These are phyloP conservation scores for Solanum hybrid DNA, from an alignment of 305 asterid genomes.

Conservation along the genomic window DNA sequence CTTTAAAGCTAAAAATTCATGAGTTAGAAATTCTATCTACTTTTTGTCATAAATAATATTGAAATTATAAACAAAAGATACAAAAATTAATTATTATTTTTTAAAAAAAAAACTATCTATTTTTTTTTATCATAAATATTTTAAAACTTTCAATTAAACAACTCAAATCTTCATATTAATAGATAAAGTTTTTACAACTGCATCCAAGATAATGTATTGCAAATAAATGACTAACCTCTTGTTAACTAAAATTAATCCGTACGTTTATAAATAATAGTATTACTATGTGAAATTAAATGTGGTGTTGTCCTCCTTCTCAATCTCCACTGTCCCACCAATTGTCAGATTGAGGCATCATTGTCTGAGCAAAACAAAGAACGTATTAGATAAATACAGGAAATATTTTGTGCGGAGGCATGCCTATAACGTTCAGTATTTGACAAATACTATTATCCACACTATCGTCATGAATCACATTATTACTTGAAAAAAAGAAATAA, in stretches of 20 bases:
- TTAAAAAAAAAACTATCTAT: too few species aligned
- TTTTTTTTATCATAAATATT: too few species aligned
- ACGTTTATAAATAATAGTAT: neutral
- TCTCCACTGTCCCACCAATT: neutral
- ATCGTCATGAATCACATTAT: too few species aligned
- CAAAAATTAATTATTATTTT: too few species aligned
- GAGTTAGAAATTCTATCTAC: neutral
- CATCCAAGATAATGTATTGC: neutral
- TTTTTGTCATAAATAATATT: too few species aligned
- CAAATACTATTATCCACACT: neutral
- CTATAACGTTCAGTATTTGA: neutral
- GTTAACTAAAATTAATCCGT: neutral
- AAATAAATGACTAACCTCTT: neutral
- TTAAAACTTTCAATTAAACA: neutral
- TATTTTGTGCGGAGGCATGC: neutral
- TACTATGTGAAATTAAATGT: too few species aligned
- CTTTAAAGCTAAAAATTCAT: too few species aligned
- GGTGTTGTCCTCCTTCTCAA: neutral
- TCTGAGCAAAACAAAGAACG: neutral
- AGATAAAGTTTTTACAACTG: too few species aligned
- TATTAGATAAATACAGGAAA: too few species aligned
- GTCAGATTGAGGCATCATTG: neutral
- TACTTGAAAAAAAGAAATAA: too few species aligned
- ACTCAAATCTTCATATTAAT: neutral
- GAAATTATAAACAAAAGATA: neutral